phyloP scores from a whole-genome alignment of 306 rosid genomes.

The Sicyos baderoa region DNA sequence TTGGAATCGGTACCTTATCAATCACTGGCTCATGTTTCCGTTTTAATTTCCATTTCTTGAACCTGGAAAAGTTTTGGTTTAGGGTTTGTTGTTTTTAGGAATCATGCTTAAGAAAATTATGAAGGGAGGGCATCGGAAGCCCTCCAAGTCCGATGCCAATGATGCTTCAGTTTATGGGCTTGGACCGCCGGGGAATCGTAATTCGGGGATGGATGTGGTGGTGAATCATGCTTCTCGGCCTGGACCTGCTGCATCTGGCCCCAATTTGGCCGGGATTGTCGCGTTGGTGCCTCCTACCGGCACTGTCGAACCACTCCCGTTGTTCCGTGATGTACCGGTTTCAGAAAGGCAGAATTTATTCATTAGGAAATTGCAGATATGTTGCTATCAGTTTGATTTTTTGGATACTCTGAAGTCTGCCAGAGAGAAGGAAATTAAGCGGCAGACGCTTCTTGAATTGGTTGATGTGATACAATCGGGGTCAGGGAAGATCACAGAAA shows the following conservation, averaged over 20 bases:
- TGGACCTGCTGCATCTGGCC: constrained; percentile 27
- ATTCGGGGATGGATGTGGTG: constrained; percentile 42
- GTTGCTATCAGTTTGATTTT: constrained; percentile 65
- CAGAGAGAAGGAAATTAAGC: constrained; percentile 81
- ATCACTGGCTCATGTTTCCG: constrained; percentile 21
- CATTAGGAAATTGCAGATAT: constrained; percentile 53
- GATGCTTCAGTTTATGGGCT: constrained; percentile 42
- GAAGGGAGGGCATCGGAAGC: constrained; percentile 71
- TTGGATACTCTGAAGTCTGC: constrained; percentile 60
- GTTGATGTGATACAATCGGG: constrained; percentile 88
- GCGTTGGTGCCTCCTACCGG: constrained; percentile 39
- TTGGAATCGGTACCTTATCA: constrained; percentile 18
- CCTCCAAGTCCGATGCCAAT: constrained; percentile 68
- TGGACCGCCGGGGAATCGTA: constrained; percentile 35
- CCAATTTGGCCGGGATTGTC: constrained; percentile 16
- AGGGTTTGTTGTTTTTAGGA: constrained; percentile 35
- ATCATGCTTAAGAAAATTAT: constrained; percentile 83
- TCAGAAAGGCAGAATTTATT: constrained; percentile 61
- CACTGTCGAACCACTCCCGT: constrained; percentile 53
- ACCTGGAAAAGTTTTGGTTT: constrained; percentile 36
- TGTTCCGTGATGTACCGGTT: constrained; percentile 58
- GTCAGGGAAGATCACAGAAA: constrained; percentile 74
- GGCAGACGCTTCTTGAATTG: constrained; percentile 69
- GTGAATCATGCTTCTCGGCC: constrained; percentile 70
- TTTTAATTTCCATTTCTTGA: constrained; percentile 25